These are phyloP conservation scores for Acacia acuminata DNA, from an alignment of 306 rosid species.

Conservation along the genomic window DNA sequence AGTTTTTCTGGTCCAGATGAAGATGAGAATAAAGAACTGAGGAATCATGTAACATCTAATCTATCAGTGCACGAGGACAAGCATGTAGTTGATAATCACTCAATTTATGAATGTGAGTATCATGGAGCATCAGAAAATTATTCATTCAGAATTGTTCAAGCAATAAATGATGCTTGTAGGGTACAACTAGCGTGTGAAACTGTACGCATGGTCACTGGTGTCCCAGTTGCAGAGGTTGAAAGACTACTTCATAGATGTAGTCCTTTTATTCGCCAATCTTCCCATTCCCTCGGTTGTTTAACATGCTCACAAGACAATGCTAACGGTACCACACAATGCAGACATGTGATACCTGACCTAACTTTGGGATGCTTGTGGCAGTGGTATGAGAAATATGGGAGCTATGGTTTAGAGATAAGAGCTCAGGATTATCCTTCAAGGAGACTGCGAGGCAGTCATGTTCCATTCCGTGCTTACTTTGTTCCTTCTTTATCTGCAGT, in stretches of 20 bases:
- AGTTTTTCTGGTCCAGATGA: constrained; percentile 28
- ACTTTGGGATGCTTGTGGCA: constrained; percentile 73
- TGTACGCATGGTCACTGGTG: constrained; percentile 54
- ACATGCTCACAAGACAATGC: constrained; percentile 42
- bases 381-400: constrained; percentile 86
- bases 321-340: constrained; percentile 44
- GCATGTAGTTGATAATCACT: constrained; percentile 34
- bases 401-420: constrained; percentile 83
- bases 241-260: constrained; percentile 63
- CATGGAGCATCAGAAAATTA: constrained; percentile 36
- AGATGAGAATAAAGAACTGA: constrained; percentile 29
- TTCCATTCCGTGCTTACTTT: constrained; percentile 71
- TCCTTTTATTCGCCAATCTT: constrained; percentile 58
- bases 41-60: constrained; percentile 26
- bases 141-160: constrained; percentile 48
- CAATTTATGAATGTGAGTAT: constrained; percentile 31
- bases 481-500: constrained; percentile 85
- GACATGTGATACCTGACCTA: constrained; percentile 58
- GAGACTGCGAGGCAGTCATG: constrained; percentile 42
- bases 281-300: constrained; percentile 37
- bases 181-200: constrained; percentile 66
- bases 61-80: constrained; percentile 29
- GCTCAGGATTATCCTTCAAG: constrained; percentile 49
- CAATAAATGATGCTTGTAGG: constrained; percentile 51
- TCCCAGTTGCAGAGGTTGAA: constrained; percentile 75